Base-by-base conservation (phyloP, 2,329 filamentous ascomycete species). In the Monilinia fructigena region DNA sequence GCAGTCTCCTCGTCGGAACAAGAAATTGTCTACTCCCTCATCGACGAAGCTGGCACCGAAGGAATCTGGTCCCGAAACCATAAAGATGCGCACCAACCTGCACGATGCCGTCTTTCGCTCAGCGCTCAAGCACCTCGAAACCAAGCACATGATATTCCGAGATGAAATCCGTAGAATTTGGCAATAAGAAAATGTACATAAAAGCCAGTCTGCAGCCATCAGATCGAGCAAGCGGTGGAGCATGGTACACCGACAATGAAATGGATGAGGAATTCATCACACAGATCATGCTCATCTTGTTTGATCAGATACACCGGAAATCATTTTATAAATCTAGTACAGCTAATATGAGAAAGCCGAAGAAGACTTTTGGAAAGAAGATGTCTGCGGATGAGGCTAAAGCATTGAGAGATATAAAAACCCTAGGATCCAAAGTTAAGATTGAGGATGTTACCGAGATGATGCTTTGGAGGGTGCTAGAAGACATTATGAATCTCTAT, bases 131-230 rank as follows among this genome's bases (percentile, higher is more conserved):
- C 87, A 89, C 69, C 87, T 99, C 69, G 91, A 96, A 77, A 81
- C 83, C 50, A 93, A 92, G 76, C 87, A 88, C 47, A 87, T 96
- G 76, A 93, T 99, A 77, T 90, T 90, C 91, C 74, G 87, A 89
- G 67, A 93, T 98, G 80, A 95, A 94, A 80, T 95, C 90, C 77
- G 93, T 96, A 78, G 93, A 96, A 79, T 89, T 91, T 75, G 92
- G 92, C 38, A 91, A 89, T 71, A 90, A 95, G 76, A 97, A 96
- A 80, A 97, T 96, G 85, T 99, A 95, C 82, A 96, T 99, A 84
- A 89, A 97, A 75, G 87, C 89, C 64, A 89, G 89, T 69, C 85
- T 99, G 68, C 86, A 88, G 14, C 94, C 95, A 0, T 92, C 89
- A 64, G 93, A 97, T 69, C 90, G 95, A 69, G 91, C 96, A 56